Percentiles rank a stretch among this genome's conserved stretches.
These are phyloP conservation scores for Pelomyxa schiedti DNA, from an alignment of 78 protist genomes.

Conservation along the genomic window DNA sequence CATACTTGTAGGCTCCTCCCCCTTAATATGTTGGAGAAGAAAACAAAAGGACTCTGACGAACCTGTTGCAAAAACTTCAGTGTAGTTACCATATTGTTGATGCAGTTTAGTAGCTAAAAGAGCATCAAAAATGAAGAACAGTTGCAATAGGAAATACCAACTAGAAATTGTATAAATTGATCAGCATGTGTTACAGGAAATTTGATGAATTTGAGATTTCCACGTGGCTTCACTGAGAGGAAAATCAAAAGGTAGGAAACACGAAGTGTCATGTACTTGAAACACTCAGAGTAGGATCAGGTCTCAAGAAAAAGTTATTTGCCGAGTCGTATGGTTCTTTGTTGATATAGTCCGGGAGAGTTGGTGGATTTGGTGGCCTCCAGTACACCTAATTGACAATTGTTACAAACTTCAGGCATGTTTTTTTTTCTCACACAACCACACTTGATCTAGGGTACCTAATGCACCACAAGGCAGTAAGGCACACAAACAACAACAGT, in stretches of 20 bases:
- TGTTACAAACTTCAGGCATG: too few species aligned
- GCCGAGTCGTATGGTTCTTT: background rate
- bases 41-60: background rate
- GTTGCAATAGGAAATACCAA: background rate
- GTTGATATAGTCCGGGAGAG: background rate
- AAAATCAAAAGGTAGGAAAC: background rate
- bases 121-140: background rate
- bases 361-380: background rate
- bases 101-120: background rate
- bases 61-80: background rate
- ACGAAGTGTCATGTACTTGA: background rate
- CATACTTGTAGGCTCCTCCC: slow-evolving; percentile 52
- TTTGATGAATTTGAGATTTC: background rate
- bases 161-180: background rate
- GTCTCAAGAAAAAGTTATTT: background rate
- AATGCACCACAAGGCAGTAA: too few species aligned
- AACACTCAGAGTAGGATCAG: background rate
- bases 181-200: background rate
- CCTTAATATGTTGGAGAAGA: background rate
- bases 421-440: too few species aligned
- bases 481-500: too few species aligned
- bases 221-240: background rate
- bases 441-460: too few species aligned
- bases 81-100: background rate
- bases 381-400: background rate